These are phyloP conservation scores for Sporothrix mexicana DNA, from an alignment of 2,329 filamentous ascomycete genomes.

Conservation along the genomic window DNA sequence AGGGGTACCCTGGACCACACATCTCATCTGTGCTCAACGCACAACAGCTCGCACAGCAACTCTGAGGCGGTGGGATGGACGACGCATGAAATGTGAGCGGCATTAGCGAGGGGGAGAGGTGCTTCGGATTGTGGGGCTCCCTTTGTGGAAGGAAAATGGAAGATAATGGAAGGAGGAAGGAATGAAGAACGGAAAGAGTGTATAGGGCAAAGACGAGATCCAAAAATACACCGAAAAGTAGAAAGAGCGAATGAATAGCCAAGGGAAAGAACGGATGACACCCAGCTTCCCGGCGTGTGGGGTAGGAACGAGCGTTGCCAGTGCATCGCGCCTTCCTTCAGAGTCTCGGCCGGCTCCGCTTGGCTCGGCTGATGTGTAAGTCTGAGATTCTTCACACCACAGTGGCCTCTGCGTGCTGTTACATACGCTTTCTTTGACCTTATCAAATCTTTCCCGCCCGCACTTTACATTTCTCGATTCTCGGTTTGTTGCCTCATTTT, in stretches of 20 bases:
- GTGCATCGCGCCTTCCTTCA: neutral
- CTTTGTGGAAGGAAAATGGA: neutral
- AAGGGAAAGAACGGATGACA: neutral
- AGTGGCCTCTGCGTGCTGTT: neutral
- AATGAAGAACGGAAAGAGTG: neutral
- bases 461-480: neutral
- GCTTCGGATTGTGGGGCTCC: neutral
- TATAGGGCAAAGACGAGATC: neutral
- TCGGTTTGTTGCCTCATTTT: neutral
- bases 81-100: constrained; percentile 15
- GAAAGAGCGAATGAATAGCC: neutral
- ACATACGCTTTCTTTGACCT: neutral
- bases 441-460: neutral
- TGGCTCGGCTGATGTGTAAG: constrained; percentile 25
- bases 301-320: neutral
- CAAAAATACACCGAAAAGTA: neutral
- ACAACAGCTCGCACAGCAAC: neutral
- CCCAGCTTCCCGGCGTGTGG: constrained; percentile 6
- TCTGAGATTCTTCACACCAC: constrained; percentile 11
- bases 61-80: constrained; percentile 8
- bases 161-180: neutral
- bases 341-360: neutral
- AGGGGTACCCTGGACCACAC: neutral
- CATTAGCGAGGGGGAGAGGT: neutral
- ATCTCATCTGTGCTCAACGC: constrained; percentile 1